phyloP scores from a whole-genome alignment of 2,329 filamentous ascomycete species.

The Neopestalotiopsis sp. region DNA sequence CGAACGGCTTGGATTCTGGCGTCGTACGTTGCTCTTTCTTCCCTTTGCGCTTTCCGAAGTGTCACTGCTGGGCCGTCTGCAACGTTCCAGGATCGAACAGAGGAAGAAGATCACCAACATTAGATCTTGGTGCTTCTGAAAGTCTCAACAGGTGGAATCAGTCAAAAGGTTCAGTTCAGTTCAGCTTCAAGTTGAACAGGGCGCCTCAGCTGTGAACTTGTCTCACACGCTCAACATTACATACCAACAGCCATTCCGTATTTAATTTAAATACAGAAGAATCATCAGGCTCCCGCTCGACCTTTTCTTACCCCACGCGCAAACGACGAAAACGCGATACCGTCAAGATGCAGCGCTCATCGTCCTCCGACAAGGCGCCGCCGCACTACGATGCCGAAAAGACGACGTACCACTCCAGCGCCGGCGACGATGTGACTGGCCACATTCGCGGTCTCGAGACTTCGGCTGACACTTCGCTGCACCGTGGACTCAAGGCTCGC shows the following conservation, averaged over 20 bases:
- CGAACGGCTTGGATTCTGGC: not conserved
- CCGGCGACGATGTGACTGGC: constrained; percentile 28
- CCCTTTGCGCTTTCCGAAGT: not conserved
- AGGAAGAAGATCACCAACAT: not conserved
- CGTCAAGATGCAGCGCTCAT: constrained; percentile 35
- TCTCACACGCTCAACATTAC: not conserved
- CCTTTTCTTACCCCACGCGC: not conserved
- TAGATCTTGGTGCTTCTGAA: not conserved
- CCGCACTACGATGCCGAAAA: constrained; percentile 30
- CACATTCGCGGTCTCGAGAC: constrained; percentile 56
- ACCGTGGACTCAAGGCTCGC: constrained; percentile 58
- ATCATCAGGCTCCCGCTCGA: not conserved
- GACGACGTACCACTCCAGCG: constrained; percentile 26
- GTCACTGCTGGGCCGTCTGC: not conserved
- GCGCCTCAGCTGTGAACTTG: not conserved
- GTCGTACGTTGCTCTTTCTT: not conserved
- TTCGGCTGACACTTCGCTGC: constrained; percentile 51
- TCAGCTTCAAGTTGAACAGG: not conserved
- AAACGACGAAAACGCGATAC: not conserved
- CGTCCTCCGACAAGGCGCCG: constrained; percentile 31
- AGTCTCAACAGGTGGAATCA: not conserved
- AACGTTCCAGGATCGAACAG: not conserved
- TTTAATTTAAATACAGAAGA: not conserved
- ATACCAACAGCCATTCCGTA: not conserved
- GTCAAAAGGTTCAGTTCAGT: not conserved